phyloP scores from a whole-genome alignment of 2,329 filamentous ascomycete genomes.

The Alternaria hordeiaustralica region DNA sequence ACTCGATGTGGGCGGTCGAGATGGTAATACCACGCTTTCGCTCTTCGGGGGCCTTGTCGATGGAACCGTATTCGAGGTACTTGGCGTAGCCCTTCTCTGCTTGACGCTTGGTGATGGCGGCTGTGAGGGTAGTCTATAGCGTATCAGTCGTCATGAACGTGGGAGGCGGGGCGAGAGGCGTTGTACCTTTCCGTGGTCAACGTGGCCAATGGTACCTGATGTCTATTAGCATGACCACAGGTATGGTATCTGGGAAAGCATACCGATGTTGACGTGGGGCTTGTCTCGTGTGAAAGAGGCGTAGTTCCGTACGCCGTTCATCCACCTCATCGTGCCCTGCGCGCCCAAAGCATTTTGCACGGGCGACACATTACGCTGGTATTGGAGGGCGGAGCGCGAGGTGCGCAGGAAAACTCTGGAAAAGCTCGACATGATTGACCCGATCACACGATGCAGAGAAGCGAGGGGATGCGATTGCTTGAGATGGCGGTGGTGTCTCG shows the following conservation, averaged over 20 bases:
- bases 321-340: conserved; percentile 68
- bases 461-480: conserved; percentile 33
- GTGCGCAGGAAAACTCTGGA: conserved; percentile 84
- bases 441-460: conserved; percentile 8
- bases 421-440: conserved; percentile 73
- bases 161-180: conserved; percentile 16
- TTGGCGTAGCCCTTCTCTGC: conserved; percentile 90
- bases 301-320: conserved; percentile 69
- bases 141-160: conserved; percentile 19
- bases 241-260: conserved; percentile 23
- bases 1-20: conserved; percentile 97
- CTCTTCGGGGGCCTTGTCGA: conserved; percentile 99
- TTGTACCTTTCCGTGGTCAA: conserved; percentile 96
- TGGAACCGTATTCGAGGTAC: conserved; percentile 96
- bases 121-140: conserved; percentile 89
- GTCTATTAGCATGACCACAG: conserved; percentile 14
- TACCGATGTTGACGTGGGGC: conserved; percentile 98
- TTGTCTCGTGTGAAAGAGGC: conserved; percentile 84
- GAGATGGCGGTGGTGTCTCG: conserved; percentile 26
- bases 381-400: conserved; percentile 75
- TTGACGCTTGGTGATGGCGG: conserved; percentile 98
- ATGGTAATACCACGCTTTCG: conserved; percentile 99
- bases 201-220: conserved; percentile 93
- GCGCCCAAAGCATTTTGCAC: conserved; percentile 72
- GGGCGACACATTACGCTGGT: conserved; percentile 72